Evolutionary conservation across 257 asterid species (phyloP).

Genomic region (Parsonsia alboflavescens): DNA sequence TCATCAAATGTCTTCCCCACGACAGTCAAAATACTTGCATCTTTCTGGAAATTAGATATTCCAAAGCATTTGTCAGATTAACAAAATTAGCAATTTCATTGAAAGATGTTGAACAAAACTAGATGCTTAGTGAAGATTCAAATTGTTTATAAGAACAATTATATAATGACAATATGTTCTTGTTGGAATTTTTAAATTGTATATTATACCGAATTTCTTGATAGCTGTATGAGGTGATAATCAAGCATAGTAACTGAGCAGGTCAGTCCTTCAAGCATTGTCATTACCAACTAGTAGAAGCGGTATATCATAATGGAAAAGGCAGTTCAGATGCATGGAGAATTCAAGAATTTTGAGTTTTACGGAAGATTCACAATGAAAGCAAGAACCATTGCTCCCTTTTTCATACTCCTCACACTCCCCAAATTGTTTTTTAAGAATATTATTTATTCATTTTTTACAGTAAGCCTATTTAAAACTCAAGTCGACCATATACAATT

Average conservation of each 20-base stretch:
- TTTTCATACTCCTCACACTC: background rate
- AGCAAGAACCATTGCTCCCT: background rate
- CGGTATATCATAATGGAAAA: background rate
- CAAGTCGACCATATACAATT: background rate
- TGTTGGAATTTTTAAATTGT: background rate
- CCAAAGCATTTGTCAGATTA: slow-evolving; percentile 8
- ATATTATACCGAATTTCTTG: background rate
- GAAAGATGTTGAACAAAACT: background rate
- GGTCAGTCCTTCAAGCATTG: background rate
- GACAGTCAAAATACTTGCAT: slow-evolving; percentile 49
- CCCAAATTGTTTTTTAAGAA: background rate
- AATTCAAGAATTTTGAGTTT: background rate
- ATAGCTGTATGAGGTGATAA: background rate
- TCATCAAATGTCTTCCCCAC: slow-evolving; percentile 91
- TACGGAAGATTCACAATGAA: background rate
- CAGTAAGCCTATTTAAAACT: background rate
- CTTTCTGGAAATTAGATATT: slow-evolving; percentile 48
- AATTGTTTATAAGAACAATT: background rate
- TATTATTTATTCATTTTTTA: background rate
- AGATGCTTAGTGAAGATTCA: background rate
- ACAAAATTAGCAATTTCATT: background rate
- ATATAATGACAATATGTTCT: background rate
- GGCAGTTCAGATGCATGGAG: background rate
- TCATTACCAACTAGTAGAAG: background rate
- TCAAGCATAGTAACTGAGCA: background rate